Evolutionary conservation across 2,329 filamentous ascomycete genomes (phyloP).

Genomic region (Podosphaera leucotricha): DNA sequence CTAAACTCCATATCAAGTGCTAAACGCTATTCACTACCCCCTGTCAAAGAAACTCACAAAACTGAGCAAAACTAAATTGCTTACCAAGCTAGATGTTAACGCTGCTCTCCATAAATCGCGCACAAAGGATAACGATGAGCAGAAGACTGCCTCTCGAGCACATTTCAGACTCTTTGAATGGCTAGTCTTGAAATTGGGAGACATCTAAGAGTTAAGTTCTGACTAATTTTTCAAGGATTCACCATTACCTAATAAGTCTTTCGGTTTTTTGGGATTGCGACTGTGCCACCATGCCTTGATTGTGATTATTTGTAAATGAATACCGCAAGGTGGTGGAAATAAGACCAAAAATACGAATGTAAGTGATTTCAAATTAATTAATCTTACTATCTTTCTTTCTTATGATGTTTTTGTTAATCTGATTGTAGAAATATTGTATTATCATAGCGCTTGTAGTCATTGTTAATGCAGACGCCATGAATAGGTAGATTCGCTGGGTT

Average conservation of each 20-base stretch:
- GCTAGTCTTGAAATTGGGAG: too few species aligned
- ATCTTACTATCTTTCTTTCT: neutral
- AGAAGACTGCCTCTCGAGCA: neutral
- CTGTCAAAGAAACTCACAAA: neutral
- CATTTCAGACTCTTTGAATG: neutral
- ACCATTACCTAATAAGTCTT: too few species aligned
- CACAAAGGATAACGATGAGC: neutral
- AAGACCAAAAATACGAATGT: too few species aligned
- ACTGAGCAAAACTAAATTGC: neutral
- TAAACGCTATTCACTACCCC: neutral
- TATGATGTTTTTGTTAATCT: neutral
- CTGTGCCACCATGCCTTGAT: too few species aligned
- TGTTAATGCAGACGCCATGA: constrained; percentile 40
- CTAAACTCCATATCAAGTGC: neutral
- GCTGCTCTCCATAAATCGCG: neutral
- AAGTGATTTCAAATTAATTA: neutral
- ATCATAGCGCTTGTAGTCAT: constrained; percentile 48
- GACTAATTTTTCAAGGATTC: too few species aligned
- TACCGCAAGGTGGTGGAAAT: neutral
- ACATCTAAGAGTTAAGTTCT: too few species aligned
- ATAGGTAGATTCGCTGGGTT: constrained; percentile 41
- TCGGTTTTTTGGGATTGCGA: too few species aligned
- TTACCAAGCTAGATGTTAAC: neutral
- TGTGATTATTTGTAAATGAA: too few species aligned
- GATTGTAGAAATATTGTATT: constrained; percentile 44